phyloP scores from a whole-genome alignment of 345 rosid species.

The Eucalyptus pauciflora region DNA sequence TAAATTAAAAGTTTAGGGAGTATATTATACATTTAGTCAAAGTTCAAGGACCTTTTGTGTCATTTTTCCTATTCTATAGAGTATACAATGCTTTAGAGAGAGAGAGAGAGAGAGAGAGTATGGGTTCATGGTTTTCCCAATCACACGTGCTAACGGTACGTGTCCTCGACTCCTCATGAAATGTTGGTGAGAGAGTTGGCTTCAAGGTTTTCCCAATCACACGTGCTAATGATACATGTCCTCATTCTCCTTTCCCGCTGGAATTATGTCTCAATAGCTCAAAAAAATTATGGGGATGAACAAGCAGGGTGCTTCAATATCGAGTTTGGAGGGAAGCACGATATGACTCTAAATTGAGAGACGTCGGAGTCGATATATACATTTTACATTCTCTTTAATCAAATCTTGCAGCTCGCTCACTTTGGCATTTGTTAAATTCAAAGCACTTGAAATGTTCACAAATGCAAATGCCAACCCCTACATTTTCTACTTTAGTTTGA shows the following conservation, averaged over 20 bases:
- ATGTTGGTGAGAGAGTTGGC: background rate
- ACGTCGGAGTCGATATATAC: background rate
- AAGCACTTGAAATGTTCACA: background rate
- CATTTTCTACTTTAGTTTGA: background rate
- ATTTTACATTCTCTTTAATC: background rate
- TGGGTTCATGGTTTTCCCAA: background rate
- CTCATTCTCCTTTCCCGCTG: background rate
- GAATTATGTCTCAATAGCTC: background rate
- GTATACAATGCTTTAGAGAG: background rate
- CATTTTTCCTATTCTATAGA: too few relatives aligned
- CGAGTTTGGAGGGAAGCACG: background rate
- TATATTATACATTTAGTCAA: too few relatives aligned
- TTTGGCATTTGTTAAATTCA: background rate
- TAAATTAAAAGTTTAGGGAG: too few relatives aligned
- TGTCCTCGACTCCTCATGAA: background rate
- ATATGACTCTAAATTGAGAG: background rate
- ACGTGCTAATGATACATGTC: background rate
- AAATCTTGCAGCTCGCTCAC: background rate
- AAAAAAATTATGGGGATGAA: background rate
- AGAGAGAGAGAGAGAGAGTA: background rate
- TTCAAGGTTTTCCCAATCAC: background rate
- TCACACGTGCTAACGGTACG: background rate
- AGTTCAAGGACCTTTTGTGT: too few relatives aligned
- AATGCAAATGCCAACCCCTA: background rate
- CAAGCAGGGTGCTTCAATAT: background rate